These are phyloP conservation scores for Pyrenochaeta sp. DNA, from an alignment of 2,329 filamentous ascomycete species.

Conservation along the genomic window DNA sequence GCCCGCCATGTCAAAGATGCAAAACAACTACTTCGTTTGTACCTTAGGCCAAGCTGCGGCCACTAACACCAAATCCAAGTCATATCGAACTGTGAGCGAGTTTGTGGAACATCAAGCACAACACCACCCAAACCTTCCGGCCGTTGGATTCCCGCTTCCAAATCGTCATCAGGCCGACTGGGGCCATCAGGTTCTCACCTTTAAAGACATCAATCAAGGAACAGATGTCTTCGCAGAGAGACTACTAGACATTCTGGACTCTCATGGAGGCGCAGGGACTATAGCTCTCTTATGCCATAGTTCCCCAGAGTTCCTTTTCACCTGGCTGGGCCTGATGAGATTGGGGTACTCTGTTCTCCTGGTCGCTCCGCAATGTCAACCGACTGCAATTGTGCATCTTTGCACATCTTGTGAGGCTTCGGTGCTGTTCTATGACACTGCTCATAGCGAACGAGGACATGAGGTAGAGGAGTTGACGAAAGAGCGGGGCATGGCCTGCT, in stretches of 20 bases:
- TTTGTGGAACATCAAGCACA: conserved; percentile 61
- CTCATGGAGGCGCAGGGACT: conserved; percentile 33
- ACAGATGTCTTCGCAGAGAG: conserved; percentile 48
- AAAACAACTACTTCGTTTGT: conserved; percentile 67
- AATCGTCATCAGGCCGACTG: conserved; percentile 24
- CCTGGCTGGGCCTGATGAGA: conserved; percentile 67
- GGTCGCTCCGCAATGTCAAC: conserved; percentile 61
- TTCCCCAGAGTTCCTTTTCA: conserved; percentile 65
- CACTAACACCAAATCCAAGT: conserved; percentile 45
- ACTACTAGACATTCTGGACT: conserved; percentile 29
- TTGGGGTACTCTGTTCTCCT: conserved; percentile 65
- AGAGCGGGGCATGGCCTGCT: conserved; percentile 8
- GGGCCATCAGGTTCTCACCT: conserved; percentile 45
- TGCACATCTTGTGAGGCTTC: conserved; percentile 57
- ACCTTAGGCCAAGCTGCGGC: conserved; percentile 65
- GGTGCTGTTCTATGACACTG: conserved; percentile 58
- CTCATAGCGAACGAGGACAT: conserved; percentile 45
- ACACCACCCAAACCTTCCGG: conserved; percentile 50
- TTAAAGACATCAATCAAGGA: conserved; percentile 44
- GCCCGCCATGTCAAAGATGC: conserved; percentile 19
- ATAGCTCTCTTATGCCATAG: conserved; percentile 66
- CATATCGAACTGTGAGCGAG: conserved; percentile 58
- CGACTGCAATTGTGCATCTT: conserved; percentile 61
- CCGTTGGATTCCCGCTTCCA: conserved; percentile 60
- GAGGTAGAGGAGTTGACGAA: conserved; percentile 30